Percentiles rank a stretch among this genome's conserved stretches.
These are phyloP conservation scores for Albophoma yamanashiensis DNA, from an alignment of 2,329 filamentous ascomycete genomes.

Conservation along the genomic window DNA sequence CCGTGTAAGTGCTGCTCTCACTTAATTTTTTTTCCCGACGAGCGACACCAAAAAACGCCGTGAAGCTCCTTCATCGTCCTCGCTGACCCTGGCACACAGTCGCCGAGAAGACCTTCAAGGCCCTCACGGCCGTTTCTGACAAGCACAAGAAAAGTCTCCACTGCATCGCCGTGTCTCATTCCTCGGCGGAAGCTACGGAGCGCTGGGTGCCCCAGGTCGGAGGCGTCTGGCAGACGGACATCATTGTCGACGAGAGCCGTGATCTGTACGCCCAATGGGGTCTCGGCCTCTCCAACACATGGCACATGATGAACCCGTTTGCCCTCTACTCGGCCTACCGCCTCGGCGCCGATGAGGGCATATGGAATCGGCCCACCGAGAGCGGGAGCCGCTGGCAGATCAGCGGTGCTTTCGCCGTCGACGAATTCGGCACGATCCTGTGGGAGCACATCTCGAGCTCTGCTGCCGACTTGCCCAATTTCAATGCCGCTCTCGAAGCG, in stretches of 20 bases:
- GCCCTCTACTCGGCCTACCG: conserved; percentile 46
- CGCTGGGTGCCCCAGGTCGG: conserved; percentile 45
- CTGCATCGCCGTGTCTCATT: conserved; percentile 55
- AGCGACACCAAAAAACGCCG: not conserved
- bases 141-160: conserved; percentile 35
- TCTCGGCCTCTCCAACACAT: conserved; percentile 47
- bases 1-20: conserved; percentile 42
- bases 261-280: conserved; percentile 56
- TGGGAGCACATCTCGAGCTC: conserved; percentile 19
- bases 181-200: conserved; percentile 38
- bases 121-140: conserved; percentile 40
- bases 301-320: conserved; percentile 51
- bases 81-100: conserved; percentile 28
- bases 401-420: conserved; percentile 48
- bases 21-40: too few species aligned
- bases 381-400: conserved; percentile 61
- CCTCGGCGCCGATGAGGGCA: conserved; percentile 50
- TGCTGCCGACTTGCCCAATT: conserved; percentile 20
- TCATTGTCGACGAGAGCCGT: conserved; percentile 50
- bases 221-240: conserved; percentile 44
- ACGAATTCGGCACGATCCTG: conserved; percentile 17
- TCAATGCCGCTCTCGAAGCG: conserved; percentile 15
- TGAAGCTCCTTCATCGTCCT: not conserved
- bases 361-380: conserved; percentile 55
- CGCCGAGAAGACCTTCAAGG: conserved; percentile 55